Evolutionary conservation across 345 rosid genomes (phyloP), one percentile per base, ranked within the genome.

Genomic region (Lepidium didymum): DNA sequence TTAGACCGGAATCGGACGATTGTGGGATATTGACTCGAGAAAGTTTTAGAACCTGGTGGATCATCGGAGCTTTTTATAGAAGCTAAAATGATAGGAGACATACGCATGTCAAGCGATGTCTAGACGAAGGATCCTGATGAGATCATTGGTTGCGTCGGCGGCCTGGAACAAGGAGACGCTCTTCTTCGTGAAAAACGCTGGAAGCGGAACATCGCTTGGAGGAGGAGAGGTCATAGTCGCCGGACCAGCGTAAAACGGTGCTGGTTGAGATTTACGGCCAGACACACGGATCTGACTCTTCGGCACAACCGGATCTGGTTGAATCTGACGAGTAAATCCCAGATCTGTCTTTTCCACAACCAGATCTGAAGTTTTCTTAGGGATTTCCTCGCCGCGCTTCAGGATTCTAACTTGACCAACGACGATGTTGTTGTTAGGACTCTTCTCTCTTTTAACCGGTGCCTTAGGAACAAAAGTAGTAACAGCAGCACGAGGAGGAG

Each of bases 121-220:
- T 0, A 92, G 74, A 36, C 89, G 79, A 58, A 90, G 46, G 4
- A 92, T 75, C 82, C 81, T 80, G 59, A 79, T 76, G 42, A 90
- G 36, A 45, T 76, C 82, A 42, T 55, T 84, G 0, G 96, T 82
- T 13, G 94, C 90, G 12, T 77, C 84, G 43, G 56, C 69, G 23
- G 29, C 63, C 12, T 70, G 37, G 19, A 56, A 51, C 1, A 43
- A 14, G 3, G 45, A 77, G 1, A 13, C 82, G 1, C 36, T 40
- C 49, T 75, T 86, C 75, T 82, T 92, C 3, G 68, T 38, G 68
- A 88, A 83, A 9, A 90, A 90, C 0, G 79, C 89, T 5, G 97
- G 98, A 10, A 93, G 54, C 33, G 97, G 99, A 2, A 93, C 86
- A 15, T 92, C 92, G 66, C 96, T 87, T 1, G 99, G 99, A 2